Percentiles rank a stretch among this genome's conserved stretches.
Evolutionary conservation across 441 rosid species (phyloP).

Genomic region (Euphorbia corollata): DNA sequence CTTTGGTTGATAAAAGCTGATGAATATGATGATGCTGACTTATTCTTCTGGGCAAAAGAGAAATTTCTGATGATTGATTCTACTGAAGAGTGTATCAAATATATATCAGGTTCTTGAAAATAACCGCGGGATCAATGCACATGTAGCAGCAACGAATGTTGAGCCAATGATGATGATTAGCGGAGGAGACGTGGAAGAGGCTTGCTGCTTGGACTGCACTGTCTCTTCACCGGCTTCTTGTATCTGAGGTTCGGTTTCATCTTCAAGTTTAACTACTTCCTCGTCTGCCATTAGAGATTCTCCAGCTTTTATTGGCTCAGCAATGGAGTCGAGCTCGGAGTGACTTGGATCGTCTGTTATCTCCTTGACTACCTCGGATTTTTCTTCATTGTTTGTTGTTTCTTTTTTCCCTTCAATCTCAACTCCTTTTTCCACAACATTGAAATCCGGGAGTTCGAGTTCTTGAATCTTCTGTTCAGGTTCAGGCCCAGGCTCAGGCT

Average conservation of each 20-base stretch:
- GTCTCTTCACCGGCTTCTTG: constrained; percentile 75
- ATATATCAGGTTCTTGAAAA: too few relatives aligned
- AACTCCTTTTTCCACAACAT: constrained; percentile 79
- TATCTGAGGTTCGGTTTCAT: constrained; percentile 46
- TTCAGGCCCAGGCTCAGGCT: too few relatives aligned
- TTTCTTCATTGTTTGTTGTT: constrained; percentile 23
- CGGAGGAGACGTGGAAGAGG: constrained; percentile 64
- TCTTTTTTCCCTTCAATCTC: constrained; percentile 56
- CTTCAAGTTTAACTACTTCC: constrained; percentile 27
- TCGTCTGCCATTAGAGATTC: constrained; percentile 70
- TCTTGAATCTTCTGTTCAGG: constrained; percentile 45
- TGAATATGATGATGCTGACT: too few relatives aligned
- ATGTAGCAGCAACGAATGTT: constrained; percentile 48
- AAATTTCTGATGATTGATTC: too few relatives aligned
- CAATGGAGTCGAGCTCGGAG: constrained; percentile 70
- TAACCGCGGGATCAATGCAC: constrained; percentile 10
- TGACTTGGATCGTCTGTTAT: constrained; percentile 58
- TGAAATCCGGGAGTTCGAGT: constrained; percentile 62
- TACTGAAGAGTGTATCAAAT: too few relatives aligned
- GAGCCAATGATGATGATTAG: constrained; percentile 29
- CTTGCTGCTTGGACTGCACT: constrained; percentile 43
- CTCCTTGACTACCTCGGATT: constrained; percentile 63
- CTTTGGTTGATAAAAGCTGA: too few relatives aligned
- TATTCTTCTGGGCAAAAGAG: too few relatives aligned
- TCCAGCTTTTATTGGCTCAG: constrained; percentile 80